These are phyloP conservation scores for Penicillium sp. DNA, from an alignment of 2,329 filamentous ascomycete species.

Conservation along the genomic window DNA sequence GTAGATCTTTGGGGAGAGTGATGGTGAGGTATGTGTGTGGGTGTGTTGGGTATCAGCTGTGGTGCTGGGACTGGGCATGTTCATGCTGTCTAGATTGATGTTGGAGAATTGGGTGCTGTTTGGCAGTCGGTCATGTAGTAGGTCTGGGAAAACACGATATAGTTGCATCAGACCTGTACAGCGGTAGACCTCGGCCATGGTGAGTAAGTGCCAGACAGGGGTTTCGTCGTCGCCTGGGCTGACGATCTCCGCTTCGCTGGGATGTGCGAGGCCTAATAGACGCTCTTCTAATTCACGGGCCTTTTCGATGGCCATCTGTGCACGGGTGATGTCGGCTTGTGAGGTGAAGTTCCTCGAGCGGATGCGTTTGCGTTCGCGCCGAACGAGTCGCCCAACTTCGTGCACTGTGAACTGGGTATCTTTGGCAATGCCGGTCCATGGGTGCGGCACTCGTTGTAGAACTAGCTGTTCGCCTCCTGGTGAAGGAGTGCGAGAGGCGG, in stretches of 20 bases:
- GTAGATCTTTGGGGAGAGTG: conserved; percentile 5
- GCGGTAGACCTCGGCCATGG: conserved; percentile 51
- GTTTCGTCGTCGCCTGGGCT: conserved; percentile 51
- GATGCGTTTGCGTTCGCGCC: conserved; percentile 35
- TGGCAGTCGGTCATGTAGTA: conserved; percentile 44
- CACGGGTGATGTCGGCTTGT: conserved; percentile 30
- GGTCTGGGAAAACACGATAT: conserved; percentile 51
- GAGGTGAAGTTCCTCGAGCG: conserved; percentile 36
- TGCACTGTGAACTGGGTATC: conserved; percentile 36
- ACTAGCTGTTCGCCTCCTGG: conserved; percentile 26
- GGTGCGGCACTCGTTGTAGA: conserved; percentile 35
- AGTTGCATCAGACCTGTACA: conserved; percentile 51
- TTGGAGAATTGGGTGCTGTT: conserved; percentile 5
- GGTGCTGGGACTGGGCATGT: conserved; percentile 2
- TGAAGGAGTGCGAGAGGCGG: conserved; percentile 15
- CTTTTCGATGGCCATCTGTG: conserved; percentile 34
- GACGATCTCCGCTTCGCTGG: conserved; percentile 45
- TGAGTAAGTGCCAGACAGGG: conserved; percentile 50
- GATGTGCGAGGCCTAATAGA: conserved; percentile 45
- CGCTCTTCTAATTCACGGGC: conserved; percentile 45
- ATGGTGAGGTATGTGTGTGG: neutral
- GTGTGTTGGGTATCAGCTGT: neutral
- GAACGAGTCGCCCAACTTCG: conserved; percentile 45
- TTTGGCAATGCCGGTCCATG: conserved; percentile 39
- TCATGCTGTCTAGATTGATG: conserved; percentile 22